These are phyloP conservation scores for Oxytropis ochrocephala DNA, from an alignment of 306 rosid genomes.

Conservation along the genomic window DNA sequence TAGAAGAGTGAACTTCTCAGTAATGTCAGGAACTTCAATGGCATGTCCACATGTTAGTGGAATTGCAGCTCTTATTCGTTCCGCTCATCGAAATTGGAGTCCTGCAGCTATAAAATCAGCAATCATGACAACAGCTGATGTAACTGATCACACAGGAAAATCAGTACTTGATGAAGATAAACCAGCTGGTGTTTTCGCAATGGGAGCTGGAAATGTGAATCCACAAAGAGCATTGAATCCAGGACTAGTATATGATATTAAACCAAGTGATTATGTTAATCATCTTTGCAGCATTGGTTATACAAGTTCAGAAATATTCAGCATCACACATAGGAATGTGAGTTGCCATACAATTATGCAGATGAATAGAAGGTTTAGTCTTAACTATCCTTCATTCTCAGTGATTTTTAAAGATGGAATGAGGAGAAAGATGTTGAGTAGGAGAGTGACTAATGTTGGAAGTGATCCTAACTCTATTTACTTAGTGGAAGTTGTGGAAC, in stretches of 20 bases:
- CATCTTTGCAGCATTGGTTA: slow-evolving; percentile 84
- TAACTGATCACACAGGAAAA: slow-evolving; percentile 54
- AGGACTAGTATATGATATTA: slow-evolving; percentile 70
- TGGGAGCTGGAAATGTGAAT: slow-evolving; percentile 79
- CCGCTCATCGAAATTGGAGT: slow-evolving; percentile 70
- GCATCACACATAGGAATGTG: slow-evolving; percentile 68
- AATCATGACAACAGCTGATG: slow-evolving; percentile 70
- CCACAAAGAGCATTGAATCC: slow-evolving; percentile 66
- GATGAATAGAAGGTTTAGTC: slow-evolving; percentile 66
- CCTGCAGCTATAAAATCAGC: slow-evolving; percentile 86
- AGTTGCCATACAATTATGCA: slow-evolving; percentile 48
- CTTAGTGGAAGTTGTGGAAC: slow-evolving; percentile 58
- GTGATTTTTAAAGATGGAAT: slow-evolving; percentile 45
- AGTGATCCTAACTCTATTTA: slow-evolving; percentile 53
- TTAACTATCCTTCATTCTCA: slow-evolving; percentile 81
- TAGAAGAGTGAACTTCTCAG: slow-evolving; percentile 74
- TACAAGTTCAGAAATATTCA: slow-evolving; percentile 50
- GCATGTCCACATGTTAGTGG: slow-evolving; percentile 94
- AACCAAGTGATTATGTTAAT: slow-evolving; percentile 53
- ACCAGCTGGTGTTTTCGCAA: slow-evolving; percentile 57
- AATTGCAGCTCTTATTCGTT: slow-evolving; percentile 66
- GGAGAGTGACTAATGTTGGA: slow-evolving; percentile 71
- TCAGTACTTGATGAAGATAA: slow-evolving; percentile 69
- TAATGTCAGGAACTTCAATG: slow-evolving; percentile 97
- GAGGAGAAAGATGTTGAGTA: slow-evolving; percentile 40